These are phyloP conservation scores for Ettlia oleoabundans DNA, from an alignment of 139 green algal species.

Conservation along the genomic window DNA sequence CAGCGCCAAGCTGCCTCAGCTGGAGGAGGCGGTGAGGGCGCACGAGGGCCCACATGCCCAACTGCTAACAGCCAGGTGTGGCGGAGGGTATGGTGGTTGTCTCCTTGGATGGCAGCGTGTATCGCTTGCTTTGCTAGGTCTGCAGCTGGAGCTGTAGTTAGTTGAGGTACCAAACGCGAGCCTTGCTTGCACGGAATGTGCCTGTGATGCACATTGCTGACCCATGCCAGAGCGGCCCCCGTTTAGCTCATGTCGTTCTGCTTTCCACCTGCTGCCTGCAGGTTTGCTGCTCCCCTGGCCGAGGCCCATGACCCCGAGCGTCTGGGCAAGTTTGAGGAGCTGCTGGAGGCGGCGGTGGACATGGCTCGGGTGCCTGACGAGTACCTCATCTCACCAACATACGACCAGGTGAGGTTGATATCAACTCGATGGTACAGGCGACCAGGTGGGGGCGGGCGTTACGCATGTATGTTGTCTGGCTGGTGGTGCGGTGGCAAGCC, in stretches of 20 bases:
- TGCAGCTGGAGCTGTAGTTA: background rate
- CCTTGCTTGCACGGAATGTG: too few species aligned
- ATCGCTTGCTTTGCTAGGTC: background rate
- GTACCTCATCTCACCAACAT: constrained; percentile 89
- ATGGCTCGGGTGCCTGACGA: constrained; percentile 92
- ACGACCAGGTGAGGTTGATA: constrained; percentile 59
- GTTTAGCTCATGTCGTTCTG: too few species aligned
- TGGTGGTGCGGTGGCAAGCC: too few species aligned
- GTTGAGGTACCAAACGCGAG: too few species aligned
- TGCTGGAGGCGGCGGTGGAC: constrained; percentile 94
- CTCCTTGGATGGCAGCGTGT: background rate
- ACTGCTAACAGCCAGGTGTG: constrained; percentile 57
- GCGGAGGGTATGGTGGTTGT: background rate
- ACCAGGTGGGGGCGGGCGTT: too few species aligned
- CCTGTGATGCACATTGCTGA: too few species aligned
- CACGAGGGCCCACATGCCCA: constrained; percentile 65
- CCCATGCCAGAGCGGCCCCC: too few species aligned
- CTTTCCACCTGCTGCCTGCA: background rate
- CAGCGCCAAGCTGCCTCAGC: constrained; percentile 74
- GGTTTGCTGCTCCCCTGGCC: constrained; percentile 72
- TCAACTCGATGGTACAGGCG: background rate
- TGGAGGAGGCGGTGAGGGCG: constrained; percentile 69
- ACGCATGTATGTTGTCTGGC: too few species aligned
- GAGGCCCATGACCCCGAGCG: constrained; percentile 76
- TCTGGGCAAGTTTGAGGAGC: constrained; percentile 94